Conservation (phyloP, 2,329 filamentous ascomycete genomes). For the Fusarium palustre region DNA sequence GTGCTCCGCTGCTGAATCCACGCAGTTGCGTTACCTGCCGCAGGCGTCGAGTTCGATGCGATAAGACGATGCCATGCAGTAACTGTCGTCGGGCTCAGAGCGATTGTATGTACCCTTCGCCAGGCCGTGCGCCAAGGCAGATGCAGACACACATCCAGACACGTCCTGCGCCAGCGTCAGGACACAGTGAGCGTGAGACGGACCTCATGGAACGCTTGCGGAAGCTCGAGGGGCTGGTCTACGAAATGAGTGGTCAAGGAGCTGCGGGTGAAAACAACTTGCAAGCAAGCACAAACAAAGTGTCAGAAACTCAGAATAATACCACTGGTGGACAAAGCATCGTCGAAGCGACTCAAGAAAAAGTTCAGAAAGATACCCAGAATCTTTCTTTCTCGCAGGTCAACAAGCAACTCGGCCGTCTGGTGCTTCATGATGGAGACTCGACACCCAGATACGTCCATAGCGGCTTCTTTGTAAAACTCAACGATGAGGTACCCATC, state of each 20-base stretch:
- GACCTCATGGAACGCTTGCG: constrained; percentile 77
- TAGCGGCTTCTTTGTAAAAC: constrained; percentile 79
- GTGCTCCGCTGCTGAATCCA: constrained; percentile 55
- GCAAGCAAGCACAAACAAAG: neutral
- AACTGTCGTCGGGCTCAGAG: constrained; percentile 66
- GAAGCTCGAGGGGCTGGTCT: constrained; percentile 79
- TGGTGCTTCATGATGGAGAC: constrained; percentile 76
- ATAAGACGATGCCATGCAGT: constrained; percentile 77
- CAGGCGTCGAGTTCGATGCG: constrained; percentile 77
- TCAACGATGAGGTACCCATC: constrained; percentile 74
- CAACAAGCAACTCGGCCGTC: constrained; percentile 59
- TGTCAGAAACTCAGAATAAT: constrained; percentile 1
- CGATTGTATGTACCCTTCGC: constrained; percentile 78
- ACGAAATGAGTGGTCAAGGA: constrained; percentile 69
- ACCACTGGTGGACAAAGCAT: constrained; percentile 6
- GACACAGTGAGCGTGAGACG: constrained; percentile 68
- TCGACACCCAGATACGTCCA: constrained; percentile 78
- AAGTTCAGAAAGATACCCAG: constrained; percentile 38
- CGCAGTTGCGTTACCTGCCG: constrained; percentile 62
- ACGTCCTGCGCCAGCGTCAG: constrained; percentile 58
- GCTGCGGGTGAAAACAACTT: neutral
- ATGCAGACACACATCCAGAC: constrained; percentile 68
- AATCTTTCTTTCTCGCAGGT: constrained; percentile 59
- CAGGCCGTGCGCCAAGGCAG: constrained; percentile 76
- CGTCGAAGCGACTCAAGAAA: constrained; percentile 29